Evolutionary conservation across 495 filamentous ascomycete species (phyloP).

Genomic region (Neurospora discreta): DNA sequence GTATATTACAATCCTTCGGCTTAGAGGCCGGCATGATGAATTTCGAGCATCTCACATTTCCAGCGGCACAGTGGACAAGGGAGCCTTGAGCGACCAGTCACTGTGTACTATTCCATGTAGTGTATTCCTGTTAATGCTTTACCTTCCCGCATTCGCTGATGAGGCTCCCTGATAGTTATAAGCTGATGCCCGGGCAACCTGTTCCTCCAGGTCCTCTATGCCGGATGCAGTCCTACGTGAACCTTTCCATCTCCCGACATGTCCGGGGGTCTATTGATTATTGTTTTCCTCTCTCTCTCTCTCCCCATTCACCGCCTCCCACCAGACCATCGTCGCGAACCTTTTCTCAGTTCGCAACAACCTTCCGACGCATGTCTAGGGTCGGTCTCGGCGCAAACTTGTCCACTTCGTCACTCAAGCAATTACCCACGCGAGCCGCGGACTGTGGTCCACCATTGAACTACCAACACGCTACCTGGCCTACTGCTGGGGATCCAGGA

Average conservation of each 20-base stretch:
- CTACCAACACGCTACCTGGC: neutral
- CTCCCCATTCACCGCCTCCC: neutral
- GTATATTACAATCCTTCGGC: neutral
- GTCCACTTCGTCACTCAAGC: neutral
- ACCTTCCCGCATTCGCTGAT: neutral
- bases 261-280: neutral
- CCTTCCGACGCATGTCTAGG: neutral
- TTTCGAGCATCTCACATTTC: neutral
- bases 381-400: neutral
- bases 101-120: neutral
- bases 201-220: neutral
- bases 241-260: neutral
- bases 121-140: neutral
- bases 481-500: neutral
- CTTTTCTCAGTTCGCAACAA: neutral
- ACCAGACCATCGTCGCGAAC: neutral
- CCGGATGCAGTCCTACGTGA: neutral
- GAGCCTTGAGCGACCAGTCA: neutral
- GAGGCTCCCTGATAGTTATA: neutral
- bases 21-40: neutral
- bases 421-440: neutral
- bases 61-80: neutral
- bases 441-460: neutral
- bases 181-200: neutral
- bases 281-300: neutral